Conservation (phyloP, 192 early-diverging fungal genomes). For the Gaertneriomyces semiglobifer region DNA sequence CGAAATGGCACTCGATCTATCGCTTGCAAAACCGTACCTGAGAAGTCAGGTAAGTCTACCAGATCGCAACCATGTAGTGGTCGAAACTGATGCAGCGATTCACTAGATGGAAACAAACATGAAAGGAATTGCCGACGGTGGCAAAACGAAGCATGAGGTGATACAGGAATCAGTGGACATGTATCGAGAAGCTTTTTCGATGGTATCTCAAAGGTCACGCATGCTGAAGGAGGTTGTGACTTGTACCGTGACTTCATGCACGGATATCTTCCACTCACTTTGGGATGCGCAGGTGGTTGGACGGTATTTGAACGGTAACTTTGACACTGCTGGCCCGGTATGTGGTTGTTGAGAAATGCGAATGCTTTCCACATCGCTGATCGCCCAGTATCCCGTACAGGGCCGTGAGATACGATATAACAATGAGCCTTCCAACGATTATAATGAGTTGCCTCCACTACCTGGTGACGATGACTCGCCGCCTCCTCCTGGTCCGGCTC, state of each 20-base stretch:
- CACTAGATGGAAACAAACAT: slow-evolving; percentile 74
- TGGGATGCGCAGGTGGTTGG: slow-evolving; percentile 12
- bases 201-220: slow-evolving; percentile 43
- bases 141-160: slow-evolving; percentile 62
- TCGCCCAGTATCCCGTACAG: background rate
- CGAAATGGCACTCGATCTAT: slow-evolving; percentile 78
- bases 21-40: slow-evolving; percentile 84
- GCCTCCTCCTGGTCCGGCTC: background rate
- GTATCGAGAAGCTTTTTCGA: slow-evolving; percentile 71
- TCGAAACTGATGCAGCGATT: background rate
- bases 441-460: too few relatives aligned
- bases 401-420: background rate
- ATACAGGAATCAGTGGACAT: slow-evolving; percentile 60
- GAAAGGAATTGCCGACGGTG: slow-evolving; percentile 67
- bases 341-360: background rate
- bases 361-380: background rate
- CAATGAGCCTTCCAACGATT: too few relatives aligned
- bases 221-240: slow-evolving; percentile 41
- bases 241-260: background rate
- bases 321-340: background rate
- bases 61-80: background rate
- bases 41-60: slow-evolving; percentile 60
- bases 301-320: background rate
- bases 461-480: background rate
- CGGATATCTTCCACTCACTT: background rate